Conservation (phyloP, 352 stramenopile genomes). For the Pythium myriotylum region DNA sequence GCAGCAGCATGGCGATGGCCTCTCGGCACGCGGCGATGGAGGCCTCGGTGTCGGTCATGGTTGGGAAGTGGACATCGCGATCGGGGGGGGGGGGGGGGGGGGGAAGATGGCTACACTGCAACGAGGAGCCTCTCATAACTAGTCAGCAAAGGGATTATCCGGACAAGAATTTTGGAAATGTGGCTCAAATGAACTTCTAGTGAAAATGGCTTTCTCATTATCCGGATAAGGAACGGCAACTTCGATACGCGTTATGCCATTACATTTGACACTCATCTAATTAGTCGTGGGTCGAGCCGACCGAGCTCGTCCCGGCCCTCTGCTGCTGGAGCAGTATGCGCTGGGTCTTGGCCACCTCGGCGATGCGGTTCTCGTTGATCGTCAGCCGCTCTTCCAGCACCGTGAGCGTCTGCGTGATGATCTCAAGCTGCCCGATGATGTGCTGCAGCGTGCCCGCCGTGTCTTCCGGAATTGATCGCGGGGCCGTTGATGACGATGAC, state of each 20-base stretch:
- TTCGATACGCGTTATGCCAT: no score
- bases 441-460: constrained; percentile 80
- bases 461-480: constrained; percentile 28
- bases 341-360: constrained; percentile 62
- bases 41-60: neutral
- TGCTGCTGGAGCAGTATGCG: constrained; percentile 55
- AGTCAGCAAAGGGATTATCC: no score
- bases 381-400: constrained; percentile 86
- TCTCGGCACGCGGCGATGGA: constrained; percentile 11
- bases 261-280: no score
- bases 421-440: constrained; percentile 89
- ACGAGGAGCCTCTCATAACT: no score
- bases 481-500: neutral
- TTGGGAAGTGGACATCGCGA: neutral
- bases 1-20: neutral
- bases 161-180: neutral
- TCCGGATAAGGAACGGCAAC: no score
- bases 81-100: neutral
- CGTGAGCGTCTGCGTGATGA: constrained; percentile 84
- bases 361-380: constrained; percentile 81
- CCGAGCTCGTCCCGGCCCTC: neutral
- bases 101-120: neutral
- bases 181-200: no score
- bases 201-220: no score
- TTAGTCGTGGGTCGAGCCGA: constrained; percentile 10